phyloP scores from a whole-genome alignment of 768 basidiomycete genomes.

The Boletus sensibilis region DNA sequence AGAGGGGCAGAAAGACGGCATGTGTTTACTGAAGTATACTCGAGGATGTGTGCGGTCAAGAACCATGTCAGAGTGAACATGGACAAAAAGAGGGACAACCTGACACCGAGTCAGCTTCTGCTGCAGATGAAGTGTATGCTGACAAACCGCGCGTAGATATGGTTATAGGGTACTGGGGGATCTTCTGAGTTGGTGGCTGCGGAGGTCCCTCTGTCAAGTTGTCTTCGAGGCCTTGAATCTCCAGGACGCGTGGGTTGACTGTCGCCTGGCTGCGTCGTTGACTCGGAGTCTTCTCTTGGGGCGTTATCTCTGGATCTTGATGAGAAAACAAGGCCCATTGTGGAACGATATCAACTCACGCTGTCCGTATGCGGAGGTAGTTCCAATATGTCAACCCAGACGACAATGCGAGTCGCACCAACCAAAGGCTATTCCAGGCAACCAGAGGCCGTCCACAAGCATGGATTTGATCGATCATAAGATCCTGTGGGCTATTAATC shows the following conservation, averaged over 20 bases:
- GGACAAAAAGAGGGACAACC: conserved; percentile 64
- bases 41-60: conserved; percentile 73
- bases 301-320: conserved; percentile 18
- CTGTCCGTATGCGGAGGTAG: conserved; percentile 39
- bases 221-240: conserved; percentile 18
- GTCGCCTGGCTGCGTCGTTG: conserved; percentile 27
- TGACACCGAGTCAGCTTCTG: conserved; percentile 17
- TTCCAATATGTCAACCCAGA: conserved; percentile 56
- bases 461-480: conserved; percentile 50
- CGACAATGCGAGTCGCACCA: conserved; percentile 50
- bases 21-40: conserved; percentile 71
- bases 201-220: conserved; percentile 21
- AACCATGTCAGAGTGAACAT: conserved; percentile 81
- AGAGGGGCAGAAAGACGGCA: conserved; percentile 76
- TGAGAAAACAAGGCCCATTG: conserved; percentile 9
- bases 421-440: conserved; percentile 66
- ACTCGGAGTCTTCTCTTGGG: conserved; percentile 32
- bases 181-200: conserved; percentile 26
- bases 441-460: conserved; percentile 67
- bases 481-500: conserved; percentile 44
- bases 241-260: conserved; percentile 7
- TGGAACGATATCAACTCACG: conserved; percentile 20
- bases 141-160: conserved; percentile 31
- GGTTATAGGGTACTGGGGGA: conserved; percentile 24
- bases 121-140: background rate